Evolutionary conservation across 2,329 filamentous ascomycete species (phyloP).

Genomic region (Capronia coronata): DNA sequence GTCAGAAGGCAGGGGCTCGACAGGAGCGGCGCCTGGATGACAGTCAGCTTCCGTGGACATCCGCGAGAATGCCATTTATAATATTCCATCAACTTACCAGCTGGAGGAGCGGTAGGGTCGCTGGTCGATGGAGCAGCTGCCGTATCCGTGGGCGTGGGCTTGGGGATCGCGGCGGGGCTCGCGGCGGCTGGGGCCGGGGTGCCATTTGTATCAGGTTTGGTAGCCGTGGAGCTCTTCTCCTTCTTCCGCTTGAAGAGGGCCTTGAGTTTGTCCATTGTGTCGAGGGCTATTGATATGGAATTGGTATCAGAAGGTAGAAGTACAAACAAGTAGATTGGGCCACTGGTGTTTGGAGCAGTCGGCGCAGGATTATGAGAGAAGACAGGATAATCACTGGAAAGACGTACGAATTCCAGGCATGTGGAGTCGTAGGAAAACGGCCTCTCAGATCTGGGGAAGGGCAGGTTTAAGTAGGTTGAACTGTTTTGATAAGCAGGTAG

Average conservation of each 20-base stretch:
- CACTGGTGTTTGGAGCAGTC: background rate
- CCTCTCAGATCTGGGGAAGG: slow-evolving; percentile 5
- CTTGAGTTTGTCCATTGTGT: slow-evolving; percentile 29
- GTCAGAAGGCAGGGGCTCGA: slow-evolving; percentile 9
- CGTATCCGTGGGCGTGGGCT: slow-evolving; percentile 19
- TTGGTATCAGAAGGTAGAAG: slow-evolving; percentile 12
- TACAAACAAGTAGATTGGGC: background rate
- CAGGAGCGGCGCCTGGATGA: slow-evolving; percentile 19
- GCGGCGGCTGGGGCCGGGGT: too few species aligned
- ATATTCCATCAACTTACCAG: too few species aligned
- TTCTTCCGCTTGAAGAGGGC: slow-evolving; percentile 27
- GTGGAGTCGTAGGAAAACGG: slow-evolving; percentile 4
- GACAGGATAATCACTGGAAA: slow-evolving; percentile 15
- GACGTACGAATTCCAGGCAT: slow-evolving; percentile 28
- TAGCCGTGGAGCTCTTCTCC: slow-evolving; percentile 17
- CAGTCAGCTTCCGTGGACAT: background rate
- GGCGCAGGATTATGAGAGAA: background rate
- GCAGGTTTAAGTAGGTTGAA: slow-evolving; percentile 18
- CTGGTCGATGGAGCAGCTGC: slow-evolving; percentile 19
- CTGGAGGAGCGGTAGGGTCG: slow-evolving; percentile 21
- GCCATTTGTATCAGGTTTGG: slow-evolving; percentile 18
- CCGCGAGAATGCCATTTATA: background rate
- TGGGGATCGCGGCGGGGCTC: slow-evolving; percentile 9
- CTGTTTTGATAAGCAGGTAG: slow-evolving; percentile 3
- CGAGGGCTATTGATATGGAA: slow-evolving; percentile 17